phyloP scores from a whole-genome alignment of 2,329 filamentous ascomycete genomes.

The Colletotrichum tofieldiae region DNA sequence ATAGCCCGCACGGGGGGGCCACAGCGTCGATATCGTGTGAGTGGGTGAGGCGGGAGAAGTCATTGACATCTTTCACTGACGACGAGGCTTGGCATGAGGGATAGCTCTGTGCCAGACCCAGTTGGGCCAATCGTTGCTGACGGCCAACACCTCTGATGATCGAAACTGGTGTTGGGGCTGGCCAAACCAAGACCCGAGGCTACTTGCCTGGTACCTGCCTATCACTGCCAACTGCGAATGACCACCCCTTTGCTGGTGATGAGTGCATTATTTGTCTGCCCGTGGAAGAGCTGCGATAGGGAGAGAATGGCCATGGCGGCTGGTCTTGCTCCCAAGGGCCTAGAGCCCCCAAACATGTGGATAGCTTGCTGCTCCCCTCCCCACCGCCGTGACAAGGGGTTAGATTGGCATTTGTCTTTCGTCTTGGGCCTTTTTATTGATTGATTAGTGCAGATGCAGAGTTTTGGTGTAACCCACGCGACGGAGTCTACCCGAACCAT shows the following conservation, averaged over 20 bases:
- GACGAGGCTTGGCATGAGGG: background rate
- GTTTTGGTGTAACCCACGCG: background rate
- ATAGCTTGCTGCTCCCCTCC: background rate
- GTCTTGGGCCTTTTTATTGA: background rate
- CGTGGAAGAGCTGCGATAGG: background rate
- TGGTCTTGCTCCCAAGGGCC: background rate
- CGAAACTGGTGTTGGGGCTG: background rate
- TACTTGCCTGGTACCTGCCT: background rate
- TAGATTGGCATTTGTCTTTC: background rate
- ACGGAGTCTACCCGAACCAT: background rate
- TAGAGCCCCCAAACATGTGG: conserved; percentile 7
- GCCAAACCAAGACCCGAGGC: background rate
- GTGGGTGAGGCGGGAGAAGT: background rate
- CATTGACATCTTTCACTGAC: background rate
- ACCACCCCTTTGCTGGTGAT: background rate
- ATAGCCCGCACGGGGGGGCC: background rate
- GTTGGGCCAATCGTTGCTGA: background rate
- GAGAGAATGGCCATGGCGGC: background rate
- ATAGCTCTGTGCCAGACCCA: background rate
- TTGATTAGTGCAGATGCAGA: background rate
- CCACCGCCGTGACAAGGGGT: conserved; percentile 6
- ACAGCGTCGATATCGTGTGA: background rate
- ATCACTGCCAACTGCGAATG: conserved; percentile 4
- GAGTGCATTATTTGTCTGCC: background rate
- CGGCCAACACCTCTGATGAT: background rate